These are phyloP conservation scores for Lachancea cidri DNA, from an alignment of 805 yeast genomes.

Conservation along the genomic window DNA sequence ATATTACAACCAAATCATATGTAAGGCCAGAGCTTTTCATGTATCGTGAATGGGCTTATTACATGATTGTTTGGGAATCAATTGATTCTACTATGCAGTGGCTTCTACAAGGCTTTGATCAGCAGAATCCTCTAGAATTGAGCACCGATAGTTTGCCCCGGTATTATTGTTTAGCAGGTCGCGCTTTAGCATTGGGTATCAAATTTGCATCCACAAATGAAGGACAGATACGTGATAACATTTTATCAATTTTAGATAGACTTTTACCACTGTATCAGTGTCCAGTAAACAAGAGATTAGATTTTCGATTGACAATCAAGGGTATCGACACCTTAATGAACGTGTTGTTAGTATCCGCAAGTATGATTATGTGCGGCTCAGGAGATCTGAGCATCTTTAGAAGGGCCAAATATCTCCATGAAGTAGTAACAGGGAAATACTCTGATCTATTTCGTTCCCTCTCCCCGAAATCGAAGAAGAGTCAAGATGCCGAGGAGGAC, in stretches of 20 bases:
- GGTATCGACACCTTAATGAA: conserved; percentile 54
- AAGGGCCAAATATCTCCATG: conserved; percentile 66
- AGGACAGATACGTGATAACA: conserved; percentile 45
- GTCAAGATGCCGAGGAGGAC: background rate
- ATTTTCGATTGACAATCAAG: conserved; percentile 46
- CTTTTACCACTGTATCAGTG: conserved; percentile 30
- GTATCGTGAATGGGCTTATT: conserved; percentile 56
- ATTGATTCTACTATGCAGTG: conserved; percentile 40
- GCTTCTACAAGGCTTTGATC: conserved; percentile 18
- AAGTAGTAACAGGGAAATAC: conserved; percentile 39
- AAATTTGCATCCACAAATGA: conserved; percentile 69
- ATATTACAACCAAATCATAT: conserved; percentile 34
- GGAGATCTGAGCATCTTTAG: conserved; percentile 80
- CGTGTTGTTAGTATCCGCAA: conserved; percentile 54
- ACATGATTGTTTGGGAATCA: conserved; percentile 67
- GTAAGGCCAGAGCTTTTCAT: conserved; percentile 74
- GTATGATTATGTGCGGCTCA: conserved; percentile 83
- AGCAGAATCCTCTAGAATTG: conserved; percentile 22
- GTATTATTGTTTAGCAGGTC: conserved; percentile 67
- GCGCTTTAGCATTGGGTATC: conserved; percentile 68
- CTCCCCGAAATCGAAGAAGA: conserved; percentile 1
- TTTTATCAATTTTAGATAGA: conserved; percentile 24
- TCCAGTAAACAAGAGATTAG: conserved; percentile 45
- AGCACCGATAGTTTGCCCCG: conserved; percentile 59
- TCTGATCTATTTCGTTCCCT: conserved; percentile 21